phyloP scores from a whole-genome alignment of 768 basidiomycete species.

The Xerocomellus chrysenteron region DNA sequence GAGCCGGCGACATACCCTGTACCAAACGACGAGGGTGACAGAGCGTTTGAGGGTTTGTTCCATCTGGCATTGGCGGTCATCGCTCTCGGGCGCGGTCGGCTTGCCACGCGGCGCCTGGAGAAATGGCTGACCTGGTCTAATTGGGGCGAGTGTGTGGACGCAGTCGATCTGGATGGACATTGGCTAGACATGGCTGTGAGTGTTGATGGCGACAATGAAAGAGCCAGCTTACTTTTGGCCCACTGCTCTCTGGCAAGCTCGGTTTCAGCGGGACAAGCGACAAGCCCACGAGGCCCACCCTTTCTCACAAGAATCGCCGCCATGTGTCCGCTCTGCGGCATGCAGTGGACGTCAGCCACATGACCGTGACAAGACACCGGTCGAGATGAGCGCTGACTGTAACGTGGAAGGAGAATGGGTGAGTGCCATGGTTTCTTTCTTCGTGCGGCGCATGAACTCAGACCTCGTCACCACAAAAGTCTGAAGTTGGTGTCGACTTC shows the following conservation, averaged over 20 bases:
- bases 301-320: constrained; percentile 14
- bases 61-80: constrained; percentile 32
- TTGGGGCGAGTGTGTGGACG: constrained; percentile 20
- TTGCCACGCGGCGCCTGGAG: constrained; percentile 13
- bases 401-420: too few relatives aligned
- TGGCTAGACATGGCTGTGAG: constrained; percentile 1
- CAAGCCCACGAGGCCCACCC: constrained; percentile 19
- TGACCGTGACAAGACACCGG: too few relatives aligned
- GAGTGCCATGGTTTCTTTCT: too few relatives aligned
- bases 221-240: constrained; percentile 7
- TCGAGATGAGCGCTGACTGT: too few relatives aligned
- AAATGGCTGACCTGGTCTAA: constrained; percentile 14
- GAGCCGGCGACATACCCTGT: constrained; percentile 45
- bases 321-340: too few relatives aligned
- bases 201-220: background rate
- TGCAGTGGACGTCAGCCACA: too few relatives aligned
- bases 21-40: constrained; percentile 68
- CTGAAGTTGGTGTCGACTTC: too few relatives aligned
- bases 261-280: constrained; percentile 14
- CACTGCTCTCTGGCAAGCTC: constrained; percentile 14
- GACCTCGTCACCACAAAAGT: too few relatives aligned
- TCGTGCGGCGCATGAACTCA: too few relatives aligned
- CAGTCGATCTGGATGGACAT: constrained; percentile 33
- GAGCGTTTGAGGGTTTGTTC: constrained; percentile 47
- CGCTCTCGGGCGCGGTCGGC: constrained; percentile 10